phyloP scores from a whole-genome alignment of 306 rosid genomes.

The Argentina anserina region DNA sequence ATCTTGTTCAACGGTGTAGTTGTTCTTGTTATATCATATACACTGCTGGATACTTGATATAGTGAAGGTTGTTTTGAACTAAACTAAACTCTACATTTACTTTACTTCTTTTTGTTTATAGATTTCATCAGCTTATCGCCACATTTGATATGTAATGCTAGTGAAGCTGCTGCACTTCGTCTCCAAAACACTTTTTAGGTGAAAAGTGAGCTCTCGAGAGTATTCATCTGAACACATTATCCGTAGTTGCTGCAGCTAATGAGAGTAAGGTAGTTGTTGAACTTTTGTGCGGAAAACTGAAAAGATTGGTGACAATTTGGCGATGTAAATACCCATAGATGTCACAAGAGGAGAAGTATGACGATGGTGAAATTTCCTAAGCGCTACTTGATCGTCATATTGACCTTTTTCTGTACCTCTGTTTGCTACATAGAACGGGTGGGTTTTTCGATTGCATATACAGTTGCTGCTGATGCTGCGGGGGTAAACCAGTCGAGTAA shows the following conservation, averaged over 20 bases:
- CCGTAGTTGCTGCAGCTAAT: not conserved
- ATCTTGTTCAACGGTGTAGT: too few species aligned
- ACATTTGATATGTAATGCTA: not conserved
- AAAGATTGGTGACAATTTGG: not conserved
- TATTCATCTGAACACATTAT: not conserved
- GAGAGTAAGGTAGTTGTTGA: not conserved
- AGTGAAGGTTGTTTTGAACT: too few species aligned
- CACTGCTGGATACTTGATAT: too few species aligned
- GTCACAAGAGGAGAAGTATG: conserved; percentile 30
- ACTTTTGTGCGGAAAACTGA: not conserved
- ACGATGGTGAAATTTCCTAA: conserved; percentile 42
- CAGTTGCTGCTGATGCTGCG: conserved; percentile 80
- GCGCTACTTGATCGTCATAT: conserved; percentile 75
- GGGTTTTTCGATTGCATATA: conserved; percentile 91
- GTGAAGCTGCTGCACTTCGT: not conserved
- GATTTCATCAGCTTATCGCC: not conserved
- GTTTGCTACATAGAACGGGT: conserved; percentile 93
- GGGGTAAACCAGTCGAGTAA: conserved; percentile 74
- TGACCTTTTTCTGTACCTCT: conserved; percentile 85
- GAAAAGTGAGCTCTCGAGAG: not conserved
- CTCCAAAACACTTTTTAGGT: not conserved
- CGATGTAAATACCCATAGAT: conserved; percentile 9
- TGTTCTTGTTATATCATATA: too few species aligned
- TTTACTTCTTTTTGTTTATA: not conserved
- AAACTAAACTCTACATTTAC: not conserved